These are phyloP conservation scores for Daldinia concentrica DNA, from an alignment of 495 filamentous ascomycete genomes.

Conservation along the genomic window DNA sequence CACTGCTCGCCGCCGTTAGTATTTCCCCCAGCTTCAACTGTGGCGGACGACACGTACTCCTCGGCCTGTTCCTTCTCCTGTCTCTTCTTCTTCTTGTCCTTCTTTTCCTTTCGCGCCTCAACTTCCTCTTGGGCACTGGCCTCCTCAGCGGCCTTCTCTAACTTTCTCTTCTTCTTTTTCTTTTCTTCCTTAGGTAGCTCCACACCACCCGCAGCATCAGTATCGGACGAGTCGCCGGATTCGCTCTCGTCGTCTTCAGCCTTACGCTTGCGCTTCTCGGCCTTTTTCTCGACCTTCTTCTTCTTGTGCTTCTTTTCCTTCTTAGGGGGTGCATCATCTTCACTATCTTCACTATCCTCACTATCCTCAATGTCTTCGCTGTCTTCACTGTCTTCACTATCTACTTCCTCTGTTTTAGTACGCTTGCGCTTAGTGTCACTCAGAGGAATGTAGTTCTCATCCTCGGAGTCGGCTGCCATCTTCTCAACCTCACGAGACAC, in stretches of 20 bases:
- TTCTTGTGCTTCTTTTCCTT: slow-evolving; percentile 38
- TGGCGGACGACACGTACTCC: slow-evolving; percentile 31
- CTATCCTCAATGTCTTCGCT: neutral
- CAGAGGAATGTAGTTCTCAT: slow-evolving; percentile 37
- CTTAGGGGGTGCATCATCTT: slow-evolving; percentile 5
- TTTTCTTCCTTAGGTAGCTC: slow-evolving; percentile 31
- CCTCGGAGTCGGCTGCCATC: slow-evolving; percentile 32
- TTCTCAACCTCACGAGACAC: slow-evolving; percentile 27
- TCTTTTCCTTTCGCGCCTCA: slow-evolving; percentile 48
- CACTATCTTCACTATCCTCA: slow-evolving; percentile 14
- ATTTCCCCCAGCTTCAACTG: slow-evolving; percentile 18
- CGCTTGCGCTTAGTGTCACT: neutral
- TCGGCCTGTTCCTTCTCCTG: slow-evolving; percentile 37
- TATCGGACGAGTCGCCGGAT: slow-evolving; percentile 10
- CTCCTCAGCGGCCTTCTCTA: slow-evolving; percentile 8
- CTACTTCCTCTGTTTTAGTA: neutral
- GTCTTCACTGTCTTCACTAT: slow-evolving; percentile 22
- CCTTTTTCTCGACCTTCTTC: slow-evolving; percentile 30
- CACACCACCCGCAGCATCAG: slow-evolving; percentile 17
- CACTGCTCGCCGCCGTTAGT: slow-evolving; percentile 52
- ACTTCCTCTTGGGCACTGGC: slow-evolving; percentile 21
- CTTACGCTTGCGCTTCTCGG: slow-evolving; percentile 43
- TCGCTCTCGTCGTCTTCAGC: slow-evolving; percentile 22
- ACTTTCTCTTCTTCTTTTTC: slow-evolving; percentile 11
- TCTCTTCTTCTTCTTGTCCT: slow-evolving; percentile 45